Base-by-base conservation (phyloP, 306 rosid genomes). In the Macrotyloma uniflorum region DNA sequence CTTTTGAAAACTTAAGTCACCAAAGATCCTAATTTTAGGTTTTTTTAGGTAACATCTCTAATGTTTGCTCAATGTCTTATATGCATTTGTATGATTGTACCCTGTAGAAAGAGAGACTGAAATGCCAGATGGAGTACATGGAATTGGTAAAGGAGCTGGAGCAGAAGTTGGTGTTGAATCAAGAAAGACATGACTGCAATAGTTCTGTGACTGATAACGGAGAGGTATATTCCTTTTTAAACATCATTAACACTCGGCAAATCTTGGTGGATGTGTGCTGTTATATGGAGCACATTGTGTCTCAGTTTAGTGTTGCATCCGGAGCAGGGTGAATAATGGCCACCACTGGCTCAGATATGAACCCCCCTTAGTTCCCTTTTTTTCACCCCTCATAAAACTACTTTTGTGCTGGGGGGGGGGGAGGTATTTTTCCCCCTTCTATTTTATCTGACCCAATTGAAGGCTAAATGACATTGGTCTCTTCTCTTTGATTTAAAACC, bases 111-210 rank as follows among this genome's bases (percentile, higher is more conserved):
- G 98, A 95, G 85, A 89, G 92, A 84, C 76, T 79, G 76, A 93
- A 93, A 86, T 89, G 97, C 83, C 99, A 93, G 84, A 84, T 95
- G 97, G 96, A 95, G 86, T 95, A 95, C 81, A 91, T 95, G 97
- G 98, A 91, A 84, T 85, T 90, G 66, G 97, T 95, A 70, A 95
- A 95, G 88, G 89, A 91, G 85, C 81, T 95, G 89, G 99, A 93
- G 87, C 98, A 90, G 89, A 93, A 93, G 86, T 85, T 93, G 93
- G 96, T 93, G 42, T 84, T 87, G 82, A 92, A 89, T 83, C 93
- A 90, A 75, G 88, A 86, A 74, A 89, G 85, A 86, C 81, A 67
- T 72, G 88, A 78, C 32, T 68, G 67, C 61, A 86, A 87, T 67
- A 79, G 80, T 78, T 75, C 85, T 78, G 78, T 69, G 46, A 85